Conservation (phyloP, 2,329 filamentous ascomycete genomes). For the Podosphaera fusca region DNA sequence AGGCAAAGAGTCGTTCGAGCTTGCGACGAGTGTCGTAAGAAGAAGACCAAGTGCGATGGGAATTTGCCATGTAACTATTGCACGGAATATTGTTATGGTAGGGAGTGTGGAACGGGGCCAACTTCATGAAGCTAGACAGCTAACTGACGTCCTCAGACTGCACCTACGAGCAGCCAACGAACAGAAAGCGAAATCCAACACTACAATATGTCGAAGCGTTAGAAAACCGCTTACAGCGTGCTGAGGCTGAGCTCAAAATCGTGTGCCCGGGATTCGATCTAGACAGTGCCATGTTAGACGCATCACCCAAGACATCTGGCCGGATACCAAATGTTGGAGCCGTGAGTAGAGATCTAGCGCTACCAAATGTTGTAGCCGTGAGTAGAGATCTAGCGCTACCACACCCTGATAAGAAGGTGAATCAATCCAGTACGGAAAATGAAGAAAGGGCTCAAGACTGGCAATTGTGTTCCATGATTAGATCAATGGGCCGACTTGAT, state of each 20-base stretch:
- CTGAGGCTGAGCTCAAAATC: slow-evolving; percentile 39
- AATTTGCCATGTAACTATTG: slow-evolving; percentile 87
- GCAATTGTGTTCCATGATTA: slow-evolving; percentile 81
- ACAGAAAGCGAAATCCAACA: slow-evolving; percentile 45
- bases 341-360: slow-evolving; percentile 37
- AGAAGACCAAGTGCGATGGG: slow-evolving; percentile 74
- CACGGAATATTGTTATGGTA: slow-evolving; percentile 96
- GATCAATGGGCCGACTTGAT: slow-evolving; percentile 74
- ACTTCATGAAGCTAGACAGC: not conserved
- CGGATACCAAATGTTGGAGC: slow-evolving; percentile 40
- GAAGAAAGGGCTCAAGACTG: slow-evolving; percentile 28
- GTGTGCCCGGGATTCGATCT: slow-evolving; percentile 46
- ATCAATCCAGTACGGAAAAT: slow-evolving; percentile 12
- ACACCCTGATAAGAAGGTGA: not conserved
- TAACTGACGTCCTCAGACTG: slow-evolving; percentile 27
- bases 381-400: slow-evolving; percentile 30
- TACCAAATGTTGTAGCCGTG: not conserved
- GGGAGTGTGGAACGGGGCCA: slow-evolving; percentile 9
- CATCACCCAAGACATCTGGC: no score
- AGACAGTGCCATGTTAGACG: not conserved
- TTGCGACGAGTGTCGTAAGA: slow-evolving; percentile 62
- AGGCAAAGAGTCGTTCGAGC: slow-evolving; percentile 56
- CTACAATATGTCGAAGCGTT: slow-evolving; percentile 54
- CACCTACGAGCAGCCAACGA: slow-evolving; percentile 59
- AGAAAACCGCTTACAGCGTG: slow-evolving; percentile 42